Base-by-base conservation (phyloP, 192 early-diverging fungal genomes). In the Borealophlyctis nickersoniae region DNA sequence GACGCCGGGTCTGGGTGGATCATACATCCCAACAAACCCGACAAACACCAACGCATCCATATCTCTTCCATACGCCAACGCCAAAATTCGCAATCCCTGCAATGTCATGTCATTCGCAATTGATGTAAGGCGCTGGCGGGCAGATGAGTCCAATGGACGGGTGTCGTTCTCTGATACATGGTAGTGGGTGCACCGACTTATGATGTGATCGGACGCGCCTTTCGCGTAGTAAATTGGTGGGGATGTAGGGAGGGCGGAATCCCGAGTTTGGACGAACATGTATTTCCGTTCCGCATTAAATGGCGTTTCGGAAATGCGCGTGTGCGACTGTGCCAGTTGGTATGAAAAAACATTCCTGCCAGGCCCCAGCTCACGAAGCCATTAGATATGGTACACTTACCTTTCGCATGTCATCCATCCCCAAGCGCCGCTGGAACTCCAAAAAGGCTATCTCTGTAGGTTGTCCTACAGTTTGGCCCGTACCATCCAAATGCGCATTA, bases 361-460 rank as follows among this genome's bases (percentile, higher is more conserved):
- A n/a, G n/a, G n/a, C n/a, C n/a, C n/a, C n/a, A n/a, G n/a, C n/a
- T n/a, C n/a, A n/a, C n/a, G n/a, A n/a, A n/a, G n/a, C n/a, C n/a
- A n/a, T n/a, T n/a, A n/a, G n/a, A n/a, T n/a, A n/a, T n/a, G n/a
- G n/a, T n/a, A 30, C 51, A 55, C 72, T 63, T 83, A 88, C 88
- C 60, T 73, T 63, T 54, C 94, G 84, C 59, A 91, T 88, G 70
- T 96, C 94, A 29, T 73, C 67, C 36, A 90, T 61, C n/a, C 80
- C 73, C 29, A 86, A 58, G 29, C 80, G 76, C 27, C 73, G 49
- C 2, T 79, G 69, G 4, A 88, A 77, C 56, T 92, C 91, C 57
- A 97, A 77, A 36, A 99, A 81, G 16, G 95, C 94, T 65, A 94
- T 88, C 65, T 99, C 95, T 0, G 95, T 99, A 1, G 95, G 89